Evolutionary conservation across 345 rosid species (phyloP).

Genomic region (Linum lewisii): DNA sequence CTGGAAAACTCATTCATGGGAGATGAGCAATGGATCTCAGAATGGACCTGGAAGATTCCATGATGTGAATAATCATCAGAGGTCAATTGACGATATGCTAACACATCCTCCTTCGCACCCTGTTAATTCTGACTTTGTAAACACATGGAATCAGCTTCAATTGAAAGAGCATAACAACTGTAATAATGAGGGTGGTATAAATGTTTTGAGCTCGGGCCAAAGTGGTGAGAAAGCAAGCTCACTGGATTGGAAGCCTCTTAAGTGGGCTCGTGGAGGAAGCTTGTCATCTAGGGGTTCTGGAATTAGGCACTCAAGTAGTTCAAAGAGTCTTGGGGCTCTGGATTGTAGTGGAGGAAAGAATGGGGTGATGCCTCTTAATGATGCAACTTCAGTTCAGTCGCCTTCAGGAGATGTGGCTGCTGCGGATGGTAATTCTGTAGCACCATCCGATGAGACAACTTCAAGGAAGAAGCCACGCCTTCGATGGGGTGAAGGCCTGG

Average conservation of each 20-base stretch:
- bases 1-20: slow-evolving; percentile 65
- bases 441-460: slow-evolving; percentile 42
- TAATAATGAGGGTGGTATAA: slow-evolving; percentile 28
- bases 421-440: slow-evolving; percentile 30
- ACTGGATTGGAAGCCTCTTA: slow-evolving; percentile 59
- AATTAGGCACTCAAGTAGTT: slow-evolving; percentile 77
- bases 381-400: slow-evolving; percentile 38
- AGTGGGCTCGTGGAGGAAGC: slow-evolving; percentile 71
- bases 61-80: slow-evolving; percentile 41
- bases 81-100: slow-evolving; percentile 52
- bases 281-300: slow-evolving; percentile 78
- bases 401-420: slow-evolving; percentile 61
- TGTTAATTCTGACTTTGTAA: slow-evolving; percentile 36
- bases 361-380: slow-evolving; percentile 32
- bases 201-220: slow-evolving; percentile 36
- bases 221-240: slow-evolving; percentile 47
- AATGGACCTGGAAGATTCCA: slow-evolving; percentile 39
- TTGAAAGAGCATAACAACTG: slow-evolving; percentile 43
- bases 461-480: slow-evolving; percentile 90
- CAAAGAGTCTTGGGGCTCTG: slow-evolving; percentile 62
- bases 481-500: slow-evolving; percentile 96
- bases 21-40: slow-evolving; percentile 52
- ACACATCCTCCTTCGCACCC: slow-evolving; percentile 23
- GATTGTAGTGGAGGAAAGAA: slow-evolving; percentile 55
- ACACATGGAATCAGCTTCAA: slow-evolving; percentile 43